Conservation (phyloP, 2,329 filamentous ascomycete genomes). For the Hypoxylon sp. region DNA sequence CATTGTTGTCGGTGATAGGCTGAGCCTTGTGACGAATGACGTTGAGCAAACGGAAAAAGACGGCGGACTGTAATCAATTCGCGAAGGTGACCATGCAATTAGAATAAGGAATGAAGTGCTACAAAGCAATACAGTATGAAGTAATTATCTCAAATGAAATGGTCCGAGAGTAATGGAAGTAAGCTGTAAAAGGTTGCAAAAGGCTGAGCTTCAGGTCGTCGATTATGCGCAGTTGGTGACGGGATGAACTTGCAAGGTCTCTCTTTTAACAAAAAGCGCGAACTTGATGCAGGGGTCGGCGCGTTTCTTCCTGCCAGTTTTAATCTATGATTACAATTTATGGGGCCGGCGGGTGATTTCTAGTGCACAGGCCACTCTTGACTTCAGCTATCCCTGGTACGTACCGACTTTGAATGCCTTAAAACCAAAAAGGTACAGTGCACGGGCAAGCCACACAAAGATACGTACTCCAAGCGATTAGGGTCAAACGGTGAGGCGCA, state of each 20-base stretch:
- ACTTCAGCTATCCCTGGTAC: too few species aligned
- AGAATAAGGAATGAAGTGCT: neutral
- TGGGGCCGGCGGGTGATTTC: neutral
- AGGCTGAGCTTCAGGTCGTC: slow-evolving; percentile 5
- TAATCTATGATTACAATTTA: neutral
- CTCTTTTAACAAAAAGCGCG: slow-evolving; percentile 12
- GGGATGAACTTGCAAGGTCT: slow-evolving; percentile 19
- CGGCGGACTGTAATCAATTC: slow-evolving; percentile 7
- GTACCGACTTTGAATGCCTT: neutral
- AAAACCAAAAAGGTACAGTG: neutral
- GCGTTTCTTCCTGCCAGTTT: slow-evolving; percentile 29
- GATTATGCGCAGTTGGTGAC: slow-evolving; percentile 16
- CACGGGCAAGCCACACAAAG: slow-evolving; percentile 20
- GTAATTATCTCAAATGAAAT: neutral
- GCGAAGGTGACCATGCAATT: neutral
- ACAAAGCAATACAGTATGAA: neutral
- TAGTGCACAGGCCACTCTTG: neutral
- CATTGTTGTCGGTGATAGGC: slow-evolving; percentile 51
- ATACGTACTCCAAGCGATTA: slow-evolving; percentile 47
- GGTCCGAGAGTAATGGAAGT: neutral
- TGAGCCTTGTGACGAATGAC: slow-evolving; percentile 19
- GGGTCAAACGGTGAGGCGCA: slow-evolving; percentile 51
- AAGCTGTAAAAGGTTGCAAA: slow-evolving; percentile 1
- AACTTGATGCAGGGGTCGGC: slow-evolving; percentile 30
- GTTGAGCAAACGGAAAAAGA: slow-evolving; percentile 12